These are phyloP conservation scores for Aphanomyces euteiches DNA, from an alignment of 352 stramenopile genomes.

Conservation along the genomic window DNA sequence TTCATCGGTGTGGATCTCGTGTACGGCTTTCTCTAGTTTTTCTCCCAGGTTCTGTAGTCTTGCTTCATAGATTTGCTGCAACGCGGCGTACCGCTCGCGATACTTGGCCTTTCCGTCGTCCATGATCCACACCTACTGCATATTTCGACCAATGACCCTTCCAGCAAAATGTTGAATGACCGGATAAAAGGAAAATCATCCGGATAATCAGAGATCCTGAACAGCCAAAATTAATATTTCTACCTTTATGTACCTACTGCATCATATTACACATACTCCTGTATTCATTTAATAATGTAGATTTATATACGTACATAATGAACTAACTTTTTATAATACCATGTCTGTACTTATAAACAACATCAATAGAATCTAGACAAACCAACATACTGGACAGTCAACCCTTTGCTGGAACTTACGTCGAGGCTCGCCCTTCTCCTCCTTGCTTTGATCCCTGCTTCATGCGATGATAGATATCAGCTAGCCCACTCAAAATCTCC, in stretches of 20 bases:
- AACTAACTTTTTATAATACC: too few species aligned
- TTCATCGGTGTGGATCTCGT: slow-evolving; percentile 54
- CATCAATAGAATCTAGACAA: too few species aligned
- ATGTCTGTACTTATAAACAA: too few species aligned
- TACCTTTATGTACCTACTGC: not conserved
- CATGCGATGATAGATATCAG: too few species aligned
- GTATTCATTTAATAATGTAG: too few species aligned
- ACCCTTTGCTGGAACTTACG: too few species aligned
- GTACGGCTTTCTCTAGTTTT: slow-evolving; percentile 50
- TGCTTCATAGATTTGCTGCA: slow-evolving; percentile 71
- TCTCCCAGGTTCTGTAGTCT: slow-evolving; percentile 52
- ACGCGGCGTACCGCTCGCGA: slow-evolving; percentile 54
- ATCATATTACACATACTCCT: not conserved
- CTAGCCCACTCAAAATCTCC: too few species aligned
- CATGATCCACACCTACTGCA: not conserved
- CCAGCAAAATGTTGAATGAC: slow-evolving; percentile 1
- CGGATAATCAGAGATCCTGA: not conserved
- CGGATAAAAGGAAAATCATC: not conserved
- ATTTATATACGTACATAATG: too few species aligned
- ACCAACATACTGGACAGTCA: too few species aligned
- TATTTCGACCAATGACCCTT: not conserved
- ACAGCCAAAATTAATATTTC: not conserved
- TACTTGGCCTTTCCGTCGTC: slow-evolving; percentile 66
- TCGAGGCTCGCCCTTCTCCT: too few species aligned
- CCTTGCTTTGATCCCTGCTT: too few species aligned